A percentile compares a stretch with the other conserved stretches of the same genome.
These are phyloP conservation scores for Xerocomus brunneocitrinus DNA, from an alignment of 768 basidiomycete species.

Conservation along the genomic window DNA sequence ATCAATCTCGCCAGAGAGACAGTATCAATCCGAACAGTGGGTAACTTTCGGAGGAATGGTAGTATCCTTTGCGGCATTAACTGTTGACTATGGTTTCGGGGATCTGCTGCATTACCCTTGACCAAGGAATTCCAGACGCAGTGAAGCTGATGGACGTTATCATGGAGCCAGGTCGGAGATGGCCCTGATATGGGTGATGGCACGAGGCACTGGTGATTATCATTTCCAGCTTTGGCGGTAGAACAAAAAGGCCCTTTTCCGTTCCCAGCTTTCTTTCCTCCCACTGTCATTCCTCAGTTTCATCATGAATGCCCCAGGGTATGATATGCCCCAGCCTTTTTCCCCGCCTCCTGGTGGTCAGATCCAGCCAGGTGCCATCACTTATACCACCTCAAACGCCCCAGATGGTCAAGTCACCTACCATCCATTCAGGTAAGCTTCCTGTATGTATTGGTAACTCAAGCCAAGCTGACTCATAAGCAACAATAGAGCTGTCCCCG, in stretches of 20 bases:
- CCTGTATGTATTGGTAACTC: background rate
- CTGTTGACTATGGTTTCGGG: too few relatives aligned
- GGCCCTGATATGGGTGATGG: constrained; percentile 28
- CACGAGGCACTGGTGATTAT: constrained; percentile 28
- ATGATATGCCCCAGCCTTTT: constrained; percentile 29
- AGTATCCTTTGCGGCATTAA: too few relatives aligned
- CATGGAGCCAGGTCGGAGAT: constrained; percentile 25
- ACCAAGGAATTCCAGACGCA: background rate
- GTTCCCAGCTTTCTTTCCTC: constrained; percentile 9
- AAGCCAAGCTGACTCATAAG: constrained; percentile 10
- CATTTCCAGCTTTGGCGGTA: background rate
- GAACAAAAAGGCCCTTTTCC: constrained; percentile 18
- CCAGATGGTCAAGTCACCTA: constrained; percentile 62
- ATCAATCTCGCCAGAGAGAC: too few relatives aligned
- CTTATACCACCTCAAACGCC: constrained; percentile 62
- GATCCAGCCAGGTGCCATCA: constrained; percentile 64
- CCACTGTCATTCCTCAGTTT: constrained; percentile 7
- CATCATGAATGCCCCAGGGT: constrained; percentile 20
- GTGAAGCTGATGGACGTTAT: background rate
- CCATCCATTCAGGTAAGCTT: constrained; percentile 67
- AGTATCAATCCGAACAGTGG: too few relatives aligned
- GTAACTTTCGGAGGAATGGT: too few relatives aligned
- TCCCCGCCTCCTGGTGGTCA: constrained; percentile 34
- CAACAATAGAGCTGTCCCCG: constrained; percentile 59
- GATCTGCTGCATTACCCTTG: background rate